Percentiles rank a stretch among this genome's conserved stretches.
phyloP scores from a whole-genome alignment of 148 eudicot genomes.

The Linanthus parryae region DNA sequence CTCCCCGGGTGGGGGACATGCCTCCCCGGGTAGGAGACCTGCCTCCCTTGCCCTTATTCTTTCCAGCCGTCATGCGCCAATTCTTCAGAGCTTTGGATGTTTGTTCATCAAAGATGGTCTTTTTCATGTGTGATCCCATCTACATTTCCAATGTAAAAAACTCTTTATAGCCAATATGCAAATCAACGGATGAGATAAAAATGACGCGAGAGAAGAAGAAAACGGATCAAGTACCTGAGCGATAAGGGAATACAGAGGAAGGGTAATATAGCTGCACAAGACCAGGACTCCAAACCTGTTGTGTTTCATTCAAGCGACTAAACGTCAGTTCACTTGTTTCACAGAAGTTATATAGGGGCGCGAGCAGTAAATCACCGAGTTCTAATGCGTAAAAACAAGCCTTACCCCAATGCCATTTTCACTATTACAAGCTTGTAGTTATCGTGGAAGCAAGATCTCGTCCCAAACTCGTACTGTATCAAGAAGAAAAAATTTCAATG shows the following conservation, averaged over 20 bases:
- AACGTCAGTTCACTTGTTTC: no score
- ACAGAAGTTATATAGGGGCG: no score
- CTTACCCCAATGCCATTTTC: constrained; percentile 65
- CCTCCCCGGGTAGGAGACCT: constrained; percentile 32
- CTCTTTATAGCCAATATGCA: background rate
- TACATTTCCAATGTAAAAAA: constrained; percentile 20
- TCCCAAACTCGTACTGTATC: constrained; percentile 67
- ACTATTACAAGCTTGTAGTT: constrained; percentile 20
- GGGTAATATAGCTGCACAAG: constrained; percentile 77
- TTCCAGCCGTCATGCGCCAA: constrained; percentile 67
- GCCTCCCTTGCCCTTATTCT: constrained; percentile 31
- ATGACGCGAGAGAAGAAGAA: no score
- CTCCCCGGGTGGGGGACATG: constrained; percentile 27
- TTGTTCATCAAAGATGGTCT: constrained; percentile 73
- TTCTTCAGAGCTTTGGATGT: constrained; percentile 64
- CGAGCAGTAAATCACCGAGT: no score
- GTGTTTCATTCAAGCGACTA: no score
- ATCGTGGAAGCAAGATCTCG: constrained; percentile 66
- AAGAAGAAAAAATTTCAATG: constrained; percentile 1
- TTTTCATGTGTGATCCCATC: constrained; percentile 96
- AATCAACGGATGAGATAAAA: no score
- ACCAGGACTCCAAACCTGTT: constrained; percentile 50
- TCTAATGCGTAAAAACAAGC: no score
- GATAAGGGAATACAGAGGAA: constrained; percentile 76
- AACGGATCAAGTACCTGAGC: constrained; percentile 80